A percentile compares a stretch with the other conserved stretches of the same genome.
phyloP scores from a whole-genome alignment of 2,329 filamentous ascomycete genomes.

The Myriosclerotinia scirpicola region DNA sequence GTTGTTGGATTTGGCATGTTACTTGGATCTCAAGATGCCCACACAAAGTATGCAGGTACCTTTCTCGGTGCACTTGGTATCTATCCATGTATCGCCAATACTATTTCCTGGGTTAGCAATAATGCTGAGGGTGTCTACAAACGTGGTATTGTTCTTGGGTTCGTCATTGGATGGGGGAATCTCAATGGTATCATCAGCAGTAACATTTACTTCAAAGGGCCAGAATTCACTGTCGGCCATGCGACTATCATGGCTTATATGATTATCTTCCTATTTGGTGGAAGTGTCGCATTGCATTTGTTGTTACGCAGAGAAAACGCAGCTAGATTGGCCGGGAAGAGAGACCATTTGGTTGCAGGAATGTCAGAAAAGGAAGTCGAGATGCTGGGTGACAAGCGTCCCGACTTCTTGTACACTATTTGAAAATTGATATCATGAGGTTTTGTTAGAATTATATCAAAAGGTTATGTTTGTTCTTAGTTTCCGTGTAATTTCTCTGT shows the following conservation, averaged over 20 bases:
- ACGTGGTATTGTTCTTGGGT: constrained; percentile 78
- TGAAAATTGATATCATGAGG: constrained; percentile 37
- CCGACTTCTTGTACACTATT: constrained; percentile 69
- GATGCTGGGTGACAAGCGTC: constrained; percentile 65
- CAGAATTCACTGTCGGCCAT: constrained; percentile 67
- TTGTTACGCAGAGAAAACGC: constrained; percentile 66
- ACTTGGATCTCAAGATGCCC: constrained; percentile 59
- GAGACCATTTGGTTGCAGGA: constrained; percentile 64
- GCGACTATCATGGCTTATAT: constrained; percentile 73
- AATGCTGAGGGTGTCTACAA: constrained; percentile 90
- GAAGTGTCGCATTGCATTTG: constrained; percentile 65
- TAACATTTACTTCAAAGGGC: constrained; percentile 68
- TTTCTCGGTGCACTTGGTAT: constrained; percentile 85
- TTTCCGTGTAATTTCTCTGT: neutral
- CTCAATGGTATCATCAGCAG: constrained; percentile 61
- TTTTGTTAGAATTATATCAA: neutral
- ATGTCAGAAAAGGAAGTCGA: constrained; percentile 62
- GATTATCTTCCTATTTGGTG: constrained; percentile 64
- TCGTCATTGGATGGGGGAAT: constrained; percentile 91
- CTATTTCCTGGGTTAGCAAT: constrained; percentile 83
- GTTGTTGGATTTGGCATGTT: constrained; percentile 82
- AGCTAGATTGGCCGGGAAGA: constrained; percentile 59
- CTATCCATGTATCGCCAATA: constrained; percentile 82
- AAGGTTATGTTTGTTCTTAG: neutral
- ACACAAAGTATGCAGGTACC: constrained; percentile 75